phyloP scores from a whole-genome alignment of 1,284 basidiomycete species.

The Apiotrichum gamsii region DNA sequence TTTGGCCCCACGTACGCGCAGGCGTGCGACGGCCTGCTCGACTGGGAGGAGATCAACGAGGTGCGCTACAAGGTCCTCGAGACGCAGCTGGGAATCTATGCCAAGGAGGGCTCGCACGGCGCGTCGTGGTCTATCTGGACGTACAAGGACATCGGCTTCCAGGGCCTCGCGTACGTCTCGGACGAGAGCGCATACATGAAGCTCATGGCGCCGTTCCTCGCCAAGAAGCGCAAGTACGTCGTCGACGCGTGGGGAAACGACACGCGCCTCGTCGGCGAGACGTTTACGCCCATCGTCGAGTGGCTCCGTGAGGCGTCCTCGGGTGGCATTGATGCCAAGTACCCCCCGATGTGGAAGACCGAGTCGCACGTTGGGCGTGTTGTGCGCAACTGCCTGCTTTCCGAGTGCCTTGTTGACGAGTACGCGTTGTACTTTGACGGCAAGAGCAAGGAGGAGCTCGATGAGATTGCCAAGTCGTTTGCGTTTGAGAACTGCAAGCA shows the following conservation, averaged over 20 bases:
- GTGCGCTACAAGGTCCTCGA: slow-evolving; percentile 60
- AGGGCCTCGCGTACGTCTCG: slow-evolving; percentile 66
- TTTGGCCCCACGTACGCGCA: slow-evolving; percentile 49
- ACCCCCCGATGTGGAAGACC: slow-evolving; percentile 39
- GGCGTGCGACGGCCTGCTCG: slow-evolving; percentile 25
- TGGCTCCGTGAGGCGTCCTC: slow-evolving; percentile 50
- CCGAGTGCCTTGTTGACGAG: slow-evolving; percentile 58
- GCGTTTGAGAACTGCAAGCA: slow-evolving; percentile 55
- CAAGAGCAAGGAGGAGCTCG: slow-evolving; percentile 55
- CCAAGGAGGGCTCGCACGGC: slow-evolving; percentile 51
- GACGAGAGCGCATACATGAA: slow-evolving; percentile 63
- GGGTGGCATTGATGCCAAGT: slow-evolving; percentile 32
- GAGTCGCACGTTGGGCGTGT: slow-evolving; percentile 50
- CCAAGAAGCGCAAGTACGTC: slow-evolving; percentile 56
- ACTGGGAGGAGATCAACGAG: slow-evolving; percentile 60
- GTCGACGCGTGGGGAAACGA: slow-evolving; percentile 60
- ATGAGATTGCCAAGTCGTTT: slow-evolving; percentile 59
- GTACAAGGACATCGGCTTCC: slow-evolving; percentile 77
- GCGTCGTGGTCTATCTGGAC: slow-evolving; percentile 76
- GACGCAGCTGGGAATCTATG: slow-evolving; percentile 68
- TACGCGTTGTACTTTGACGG: slow-evolving; percentile 61
- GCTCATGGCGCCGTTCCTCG: slow-evolving; percentile 58
- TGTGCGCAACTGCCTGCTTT: slow-evolving; percentile 58
- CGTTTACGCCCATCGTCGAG: slow-evolving; percentile 57
- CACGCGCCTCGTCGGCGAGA: slow-evolving; percentile 47